Percentiles rank a stretch among this genome's conserved stretches.
These are phyloP conservation scores for Calonectria fujianensis DNA, from an alignment of 2,329 filamentous ascomycete species.

Conservation along the genomic window DNA sequence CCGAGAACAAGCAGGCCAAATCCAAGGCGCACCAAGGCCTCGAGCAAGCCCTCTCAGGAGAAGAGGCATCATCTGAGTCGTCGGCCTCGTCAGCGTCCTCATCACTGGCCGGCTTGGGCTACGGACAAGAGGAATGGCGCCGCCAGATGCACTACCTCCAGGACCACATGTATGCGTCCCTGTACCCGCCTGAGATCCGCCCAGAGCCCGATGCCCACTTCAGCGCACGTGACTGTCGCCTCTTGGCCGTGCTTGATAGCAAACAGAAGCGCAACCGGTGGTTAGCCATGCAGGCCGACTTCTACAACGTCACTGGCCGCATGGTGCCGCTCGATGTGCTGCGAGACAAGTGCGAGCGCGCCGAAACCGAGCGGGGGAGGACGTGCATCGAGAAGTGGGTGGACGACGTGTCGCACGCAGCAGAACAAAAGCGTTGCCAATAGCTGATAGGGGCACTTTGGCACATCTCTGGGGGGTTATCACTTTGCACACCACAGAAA, in stretches of 20 bases:
- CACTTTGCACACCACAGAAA: too few species aligned
- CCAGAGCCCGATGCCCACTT: slow-evolving; percentile 53
- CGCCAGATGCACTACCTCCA: slow-evolving; percentile 58
- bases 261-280: slow-evolving; percentile 59
- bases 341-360: slow-evolving; percentile 58
- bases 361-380: slow-evolving; percentile 46
- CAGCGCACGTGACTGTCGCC: slow-evolving; percentile 57
- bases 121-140: slow-evolving; percentile 47
- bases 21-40: neutral
- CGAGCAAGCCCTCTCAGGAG: slow-evolving; percentile 47
- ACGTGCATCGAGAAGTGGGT: slow-evolving; percentile 50
- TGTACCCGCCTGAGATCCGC: slow-evolving; percentile 56
- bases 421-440: slow-evolving; percentile 33
- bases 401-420: slow-evolving; percentile 35
- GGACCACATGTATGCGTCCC: slow-evolving; percentile 54
- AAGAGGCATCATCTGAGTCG: slow-evolving; percentile 54
- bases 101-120: slow-evolving; percentile 42
- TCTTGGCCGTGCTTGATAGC: slow-evolving; percentile 61
- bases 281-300: slow-evolving; percentile 66
- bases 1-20: slow-evolving; percentile 50
- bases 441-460: neutral
- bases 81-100: slow-evolving; percentile 43
- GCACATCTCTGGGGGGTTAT: neutral
- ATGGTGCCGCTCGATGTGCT: slow-evolving; percentile 64
- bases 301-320: slow-evolving; percentile 65